phyloP scores from a whole-genome alignment of 1,284 basidiomycete genomes.

The Pisolithus thermaeus region DNA sequence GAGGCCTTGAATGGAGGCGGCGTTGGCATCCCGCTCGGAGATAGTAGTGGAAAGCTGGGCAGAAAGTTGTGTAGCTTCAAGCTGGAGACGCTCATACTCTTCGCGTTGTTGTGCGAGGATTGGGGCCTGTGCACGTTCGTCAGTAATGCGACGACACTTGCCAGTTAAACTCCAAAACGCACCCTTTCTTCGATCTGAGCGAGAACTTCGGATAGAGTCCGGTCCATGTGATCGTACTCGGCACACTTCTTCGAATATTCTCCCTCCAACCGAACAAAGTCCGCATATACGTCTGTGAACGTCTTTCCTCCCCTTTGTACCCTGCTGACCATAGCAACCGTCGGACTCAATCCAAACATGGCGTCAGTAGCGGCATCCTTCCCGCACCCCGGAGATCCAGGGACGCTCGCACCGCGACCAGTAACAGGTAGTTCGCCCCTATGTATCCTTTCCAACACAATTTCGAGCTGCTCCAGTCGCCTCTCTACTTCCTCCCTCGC shows the following conservation, averaged over 20 bases:
- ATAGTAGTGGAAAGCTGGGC: constrained; percentile 71
- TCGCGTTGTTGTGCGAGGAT: constrained; percentile 79
- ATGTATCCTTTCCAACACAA: constrained; percentile 58
- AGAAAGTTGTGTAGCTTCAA: constrained; percentile 76
- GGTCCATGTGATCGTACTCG: constrained; percentile 79
- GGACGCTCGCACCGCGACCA: constrained; percentile 37
- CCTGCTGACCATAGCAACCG: constrained; percentile 77
- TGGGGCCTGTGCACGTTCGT: constrained; percentile 60
- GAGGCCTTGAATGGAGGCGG: constrained; percentile 45
- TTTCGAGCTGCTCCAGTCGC: constrained; percentile 54
- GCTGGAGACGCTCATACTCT: constrained; percentile 77
- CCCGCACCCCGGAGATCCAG: constrained; percentile 43
- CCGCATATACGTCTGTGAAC: constrained; percentile 88
- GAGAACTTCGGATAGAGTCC: constrained; percentile 66
- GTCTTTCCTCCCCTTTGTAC: constrained; percentile 77
- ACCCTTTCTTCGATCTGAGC: constrained; percentile 88
- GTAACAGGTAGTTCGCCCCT: constrained; percentile 62
- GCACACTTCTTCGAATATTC: constrained; percentile 71
- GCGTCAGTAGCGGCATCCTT: constrained; percentile 41
- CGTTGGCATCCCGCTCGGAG: constrained; percentile 57
- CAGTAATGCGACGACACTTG: background rate
- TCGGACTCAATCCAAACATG: constrained; percentile 70
- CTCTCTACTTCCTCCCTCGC: constrained; percentile 60
- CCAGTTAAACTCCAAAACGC: constrained; percentile 24
- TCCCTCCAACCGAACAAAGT: constrained; percentile 80